Evolutionary conservation across 768 basidiomycete species (phyloP), one percentile per base, ranked within the genome.

Genomic region (Lactifluus pinguis): DNA sequence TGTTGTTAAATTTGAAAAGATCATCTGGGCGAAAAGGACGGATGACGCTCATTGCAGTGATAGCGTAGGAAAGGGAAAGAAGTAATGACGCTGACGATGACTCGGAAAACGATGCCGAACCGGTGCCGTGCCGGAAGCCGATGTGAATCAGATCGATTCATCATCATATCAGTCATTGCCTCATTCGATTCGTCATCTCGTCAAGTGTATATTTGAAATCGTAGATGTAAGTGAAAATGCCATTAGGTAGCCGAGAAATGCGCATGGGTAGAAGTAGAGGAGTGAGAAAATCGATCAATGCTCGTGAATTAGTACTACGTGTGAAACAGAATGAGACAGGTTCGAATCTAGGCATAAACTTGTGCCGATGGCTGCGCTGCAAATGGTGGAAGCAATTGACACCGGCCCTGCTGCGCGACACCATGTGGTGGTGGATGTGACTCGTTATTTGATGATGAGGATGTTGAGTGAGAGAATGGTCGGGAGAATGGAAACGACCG

Each of bases 1-100:
- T 82, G 69, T 90, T 90, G 70, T 97, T 97, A 76, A 95, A 95
- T 67, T 82, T 87, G 78, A 95, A 91, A 74, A 95, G 80, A 73
- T 98, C 94, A 0, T 85, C 83, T 11, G 92, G 91, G 71, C 82
- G 80, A 78, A 97, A 95, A 15, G 93, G 86, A 51, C 94, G 80
- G 1, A 89, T 76, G 59, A 94, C 74, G 71, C 90, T 93, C 94
- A 97, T 97, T 13, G 4, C 3, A 19, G n/a, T 7, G 0, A 1
- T 7, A 17, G 17, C 9, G 5, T 14, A 17, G 38, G 41, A 41
- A 4, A 29, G 21, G 19, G 21, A 13, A n/a, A n/a, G n/a, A n/a
- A n/a, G n/a, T 52, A 38, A 52, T 52, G 32, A 38, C 4, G 51
- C 34, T 52, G 51, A 38, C 36, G 8, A 11, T 25, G 25, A 25